A percentile compares a stretch with the other conserved stretches of the same genome.
Conservation (phyloP, 176 grass and related monocot genomes). For the Saccharum spontaneum region DNA sequence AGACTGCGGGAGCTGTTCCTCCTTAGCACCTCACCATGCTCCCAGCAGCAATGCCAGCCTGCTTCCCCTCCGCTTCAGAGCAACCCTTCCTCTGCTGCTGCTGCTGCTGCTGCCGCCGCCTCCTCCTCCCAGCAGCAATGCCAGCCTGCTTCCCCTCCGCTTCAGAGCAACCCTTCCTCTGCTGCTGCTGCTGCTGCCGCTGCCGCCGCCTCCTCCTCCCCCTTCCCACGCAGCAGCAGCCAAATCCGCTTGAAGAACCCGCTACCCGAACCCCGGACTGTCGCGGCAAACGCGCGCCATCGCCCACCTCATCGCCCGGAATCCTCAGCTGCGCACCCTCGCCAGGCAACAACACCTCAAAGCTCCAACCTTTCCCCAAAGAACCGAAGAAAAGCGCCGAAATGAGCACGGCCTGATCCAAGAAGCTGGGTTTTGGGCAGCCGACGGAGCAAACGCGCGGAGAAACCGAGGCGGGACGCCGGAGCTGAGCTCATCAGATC, state of each 20-base stretch:
- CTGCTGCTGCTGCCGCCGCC: not conserved
- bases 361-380: not conserved
- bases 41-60: conserved; percentile 6
- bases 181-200: not conserved
- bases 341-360: conserved; percentile 4
- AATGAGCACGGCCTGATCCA: conserved; percentile 4
- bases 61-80: conserved; percentile 3
- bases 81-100: not conserved
- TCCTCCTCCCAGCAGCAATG: conserved; percentile 14
- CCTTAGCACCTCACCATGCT: conserved; percentile 17
- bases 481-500: conserved; percentile 37
- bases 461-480: conserved; percentile 39
- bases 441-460: conserved; percentile 4
- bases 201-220: not conserved
- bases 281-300: conserved; percentile 39
- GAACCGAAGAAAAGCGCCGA: conserved; percentile 6
- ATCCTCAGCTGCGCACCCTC: not conserved
- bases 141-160: not conserved
- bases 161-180: conserved; percentile 19
- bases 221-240: conserved; percentile 7
- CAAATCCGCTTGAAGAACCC: not conserved
- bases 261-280: conserved; percentile 61
- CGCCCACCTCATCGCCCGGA: conserved; percentile 24
- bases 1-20: not conserved
- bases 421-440: not conserved